These are phyloP conservation scores for Datisca glomerata DNA, from an alignment of 306 rosid genomes.

Conservation along the genomic window DNA sequence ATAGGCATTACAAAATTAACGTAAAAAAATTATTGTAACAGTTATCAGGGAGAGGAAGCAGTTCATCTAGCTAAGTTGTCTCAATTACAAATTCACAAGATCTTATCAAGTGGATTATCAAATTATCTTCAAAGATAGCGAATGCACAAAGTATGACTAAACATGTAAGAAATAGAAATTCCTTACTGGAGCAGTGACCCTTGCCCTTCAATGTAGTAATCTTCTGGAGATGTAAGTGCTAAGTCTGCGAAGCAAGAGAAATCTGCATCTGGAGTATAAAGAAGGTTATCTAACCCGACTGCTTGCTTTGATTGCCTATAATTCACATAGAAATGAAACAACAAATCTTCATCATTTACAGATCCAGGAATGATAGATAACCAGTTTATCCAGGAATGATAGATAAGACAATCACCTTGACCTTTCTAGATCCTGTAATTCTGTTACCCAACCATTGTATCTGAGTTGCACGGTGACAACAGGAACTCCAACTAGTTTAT, in stretches of 20 bases:
- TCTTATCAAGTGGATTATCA: no score
- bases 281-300: slow-evolving; percentile 85
- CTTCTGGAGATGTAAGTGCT: slow-evolving; percentile 89
- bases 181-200: slow-evolving; percentile 97
- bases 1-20: no score
- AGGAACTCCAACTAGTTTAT: slow-evolving; percentile 86
- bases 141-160: no score
- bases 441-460: slow-evolving; percentile 98
- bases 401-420: slow-evolving; percentile 55
- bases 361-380: not conserved
- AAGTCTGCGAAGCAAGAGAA: slow-evolving; percentile 97
- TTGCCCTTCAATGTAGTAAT: slow-evolving; percentile 91
- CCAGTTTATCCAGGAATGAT: not conserved
- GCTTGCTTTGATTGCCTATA: slow-evolving; percentile 70
- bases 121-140: no score
- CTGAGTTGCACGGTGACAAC: slow-evolving; percentile 99
- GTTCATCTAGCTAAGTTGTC: no score
- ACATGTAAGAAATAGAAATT: no score
- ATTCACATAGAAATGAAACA: slow-evolving; percentile 19
- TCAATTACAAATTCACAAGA: no score
- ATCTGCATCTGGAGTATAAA: slow-evolving; percentile 97
- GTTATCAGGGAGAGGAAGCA: no score
- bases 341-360: not conserved
- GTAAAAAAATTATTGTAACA: no score
- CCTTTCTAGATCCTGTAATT: slow-evolving; percentile 80